Evolutionary conservation across 1,284 basidiomycete species (phyloP).

Genomic region (Fomitopsis palustris): DNA sequence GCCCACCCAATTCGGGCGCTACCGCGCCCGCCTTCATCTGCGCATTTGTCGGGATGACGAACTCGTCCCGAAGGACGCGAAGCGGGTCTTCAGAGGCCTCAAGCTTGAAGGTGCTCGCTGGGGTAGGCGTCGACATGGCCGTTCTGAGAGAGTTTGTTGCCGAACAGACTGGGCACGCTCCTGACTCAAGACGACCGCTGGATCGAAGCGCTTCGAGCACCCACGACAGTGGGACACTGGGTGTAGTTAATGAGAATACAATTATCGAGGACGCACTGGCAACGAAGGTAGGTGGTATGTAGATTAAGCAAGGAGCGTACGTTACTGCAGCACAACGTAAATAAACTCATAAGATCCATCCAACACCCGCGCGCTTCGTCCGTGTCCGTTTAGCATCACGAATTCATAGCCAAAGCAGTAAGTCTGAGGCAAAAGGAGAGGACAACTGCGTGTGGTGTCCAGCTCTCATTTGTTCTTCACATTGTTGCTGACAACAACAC

Average conservation of each 20-base stretch:
- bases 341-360: background rate
- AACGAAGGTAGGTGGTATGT: background rate
- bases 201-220: too few relatives aligned
- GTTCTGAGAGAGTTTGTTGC: background rate
- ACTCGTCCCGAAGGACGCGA: slow-evolving; percentile 41
- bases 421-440: background rate
- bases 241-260: background rate
- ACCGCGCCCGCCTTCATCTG: slow-evolving; percentile 47
- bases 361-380: slow-evolving; percentile 7
- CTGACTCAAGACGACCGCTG: too few relatives aligned
- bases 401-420: background rate
- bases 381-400: background rate
- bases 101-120: slow-evolving; percentile 16
- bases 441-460: too few relatives aligned
- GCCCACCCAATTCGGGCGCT: slow-evolving; percentile 34
- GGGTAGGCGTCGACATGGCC: background rate
- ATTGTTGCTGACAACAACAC: slow-evolving; percentile 39
- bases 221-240: background rate
- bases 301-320: background rate
- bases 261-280: background rate
- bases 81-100: slow-evolving; percentile 19
- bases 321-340: background rate
- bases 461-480: slow-evolving; percentile 6
- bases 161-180: background rate
- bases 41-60: slow-evolving; percentile 59